phyloP scores from a whole-genome alignment of 345 rosid genomes.

The Pelargonium nanum region DNA sequence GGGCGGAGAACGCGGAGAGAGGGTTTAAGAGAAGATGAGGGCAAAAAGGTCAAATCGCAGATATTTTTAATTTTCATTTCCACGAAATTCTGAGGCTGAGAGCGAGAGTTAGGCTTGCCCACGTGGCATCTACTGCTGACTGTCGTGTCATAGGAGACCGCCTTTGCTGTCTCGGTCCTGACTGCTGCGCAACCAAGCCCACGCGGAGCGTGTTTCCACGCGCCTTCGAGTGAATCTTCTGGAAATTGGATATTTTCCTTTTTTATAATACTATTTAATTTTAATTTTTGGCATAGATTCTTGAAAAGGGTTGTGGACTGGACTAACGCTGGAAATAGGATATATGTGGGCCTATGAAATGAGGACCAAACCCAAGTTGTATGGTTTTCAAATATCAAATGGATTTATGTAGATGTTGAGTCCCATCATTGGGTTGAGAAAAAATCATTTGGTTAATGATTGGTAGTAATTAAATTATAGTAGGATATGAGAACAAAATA shows the following conservation, averaged over 20 bases:
- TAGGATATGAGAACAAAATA: not conserved
- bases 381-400: not conserved
- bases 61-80: not conserved
- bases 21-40: conserved; percentile 17
- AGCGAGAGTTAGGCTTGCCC: not conserved
- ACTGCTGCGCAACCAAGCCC: not conserved
- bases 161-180: conserved; percentile 9
- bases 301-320: no score
- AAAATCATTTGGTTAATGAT: not conserved
- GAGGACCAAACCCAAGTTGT: not conserved
- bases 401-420: not conserved
- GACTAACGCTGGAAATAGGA: not conserved
- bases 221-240: not conserved
- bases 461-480: not conserved
- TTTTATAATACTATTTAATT: no score
- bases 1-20: conserved; percentile 1
- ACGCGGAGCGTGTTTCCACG: not conserved
- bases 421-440: not conserved
- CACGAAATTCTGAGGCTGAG: conserved; percentile 25
- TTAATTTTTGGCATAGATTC: no score
- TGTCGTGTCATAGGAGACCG: conserved; percentile 21
- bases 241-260: not conserved
- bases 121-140: conserved; percentile 21
- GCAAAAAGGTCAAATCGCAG: not conserved
- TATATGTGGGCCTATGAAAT: not conserved